Conservation (phyloP, 2,329 filamentous ascomycete genomes). For the Penicillium occitanis region DNA sequence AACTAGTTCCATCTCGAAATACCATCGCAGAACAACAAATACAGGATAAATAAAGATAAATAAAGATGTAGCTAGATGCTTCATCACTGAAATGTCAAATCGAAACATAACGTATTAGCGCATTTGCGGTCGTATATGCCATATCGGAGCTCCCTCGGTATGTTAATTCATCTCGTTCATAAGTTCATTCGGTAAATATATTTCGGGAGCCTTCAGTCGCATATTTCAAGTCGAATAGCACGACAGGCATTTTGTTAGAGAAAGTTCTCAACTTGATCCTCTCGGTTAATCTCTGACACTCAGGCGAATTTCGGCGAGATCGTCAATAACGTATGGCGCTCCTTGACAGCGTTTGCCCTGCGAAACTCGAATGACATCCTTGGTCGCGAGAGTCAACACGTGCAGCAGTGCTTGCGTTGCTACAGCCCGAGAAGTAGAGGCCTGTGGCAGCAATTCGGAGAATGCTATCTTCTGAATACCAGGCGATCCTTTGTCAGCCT, state of each 20-base stretch:
- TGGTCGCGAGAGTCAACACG: constrained; percentile 68
- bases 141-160: neutral
- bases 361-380: constrained; percentile 55
- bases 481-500: constrained; percentile 18
- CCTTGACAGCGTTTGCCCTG: constrained; percentile 53
- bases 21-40: constrained; percentile 19
- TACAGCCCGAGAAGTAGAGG: constrained; percentile 56
- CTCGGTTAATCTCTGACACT: constrained; percentile 24
- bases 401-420: constrained; percentile 77
- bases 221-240: neutral
- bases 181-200: neutral
- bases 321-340: constrained; percentile 26
- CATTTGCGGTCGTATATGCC: neutral
- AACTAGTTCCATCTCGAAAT: constrained; percentile 21
- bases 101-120: neutral
- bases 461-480: constrained; percentile 58
- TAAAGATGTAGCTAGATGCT: neutral
- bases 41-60: constrained; percentile 18
- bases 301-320: constrained; percentile 33
- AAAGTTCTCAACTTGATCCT: neutral
- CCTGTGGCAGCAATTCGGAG: constrained; percentile 64
- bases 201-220: neutral
- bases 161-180: neutral
- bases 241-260: neutral
- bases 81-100: neutral